These are phyloP conservation scores for Pilatotrama ljubarskyi DNA, from an alignment of 768 basidiomycete species.

Conservation along the genomic window DNA sequence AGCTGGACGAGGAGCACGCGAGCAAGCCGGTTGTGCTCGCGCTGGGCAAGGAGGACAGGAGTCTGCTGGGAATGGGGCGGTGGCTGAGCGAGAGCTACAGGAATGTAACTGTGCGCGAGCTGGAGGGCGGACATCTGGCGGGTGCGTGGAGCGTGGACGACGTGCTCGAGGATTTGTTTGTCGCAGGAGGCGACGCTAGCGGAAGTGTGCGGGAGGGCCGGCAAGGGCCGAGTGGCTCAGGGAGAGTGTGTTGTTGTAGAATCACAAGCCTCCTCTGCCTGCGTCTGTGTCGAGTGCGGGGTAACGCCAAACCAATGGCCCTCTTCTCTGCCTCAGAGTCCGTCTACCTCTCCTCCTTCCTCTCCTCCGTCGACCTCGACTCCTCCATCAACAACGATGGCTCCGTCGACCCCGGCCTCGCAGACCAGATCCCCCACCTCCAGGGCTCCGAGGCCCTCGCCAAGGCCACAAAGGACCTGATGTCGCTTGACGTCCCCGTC, in stretches of 20 bases:
- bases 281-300: background rate
- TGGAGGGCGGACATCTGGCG: conserved; percentile 54
- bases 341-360: conserved; percentile 67
- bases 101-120: conserved; percentile 41
- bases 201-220: background rate
- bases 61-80: conserved; percentile 33
- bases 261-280: conserved; percentile 19
- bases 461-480: conserved; percentile 82
- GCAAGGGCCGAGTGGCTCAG: conserved; percentile 7
- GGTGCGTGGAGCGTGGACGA: conserved; percentile 46
- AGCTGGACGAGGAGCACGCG: conserved; percentile 46
- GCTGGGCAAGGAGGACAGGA: conserved; percentile 42
- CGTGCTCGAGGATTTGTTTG: conserved; percentile 39
- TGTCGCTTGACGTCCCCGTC: conserved; percentile 54
- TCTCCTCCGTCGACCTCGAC: conserved; percentile 52
- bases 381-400: conserved; percentile 38
- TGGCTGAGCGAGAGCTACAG: conserved; percentile 51
- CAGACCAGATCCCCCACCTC: conserved; percentile 49
- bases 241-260: background rate
- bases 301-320: conserved; percentile 47
- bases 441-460: conserved; percentile 65
- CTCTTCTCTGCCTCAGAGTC: conserved; percentile 68
- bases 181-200: background rate
- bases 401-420: conserved; percentile 37
- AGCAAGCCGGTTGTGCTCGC: conserved; percentile 48